Base-by-base conservation (phyloP, 192 early-diverging fungal genomes). In the Ambispora gerdemannii region DNA sequence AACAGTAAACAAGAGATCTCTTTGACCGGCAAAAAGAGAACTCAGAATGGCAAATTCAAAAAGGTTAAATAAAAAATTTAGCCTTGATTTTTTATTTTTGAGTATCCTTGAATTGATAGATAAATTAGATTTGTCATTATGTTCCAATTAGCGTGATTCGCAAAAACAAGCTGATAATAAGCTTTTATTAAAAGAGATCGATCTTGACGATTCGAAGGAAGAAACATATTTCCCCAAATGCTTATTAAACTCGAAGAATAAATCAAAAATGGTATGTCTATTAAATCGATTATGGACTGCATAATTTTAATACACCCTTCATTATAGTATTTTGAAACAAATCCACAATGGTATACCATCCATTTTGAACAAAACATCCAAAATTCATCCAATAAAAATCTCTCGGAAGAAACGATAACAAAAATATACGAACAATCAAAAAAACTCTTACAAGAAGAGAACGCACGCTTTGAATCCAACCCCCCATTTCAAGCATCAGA, bases 401-500 rank as follows among this genome's bases (percentile, higher is more conserved):
- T 43, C 7, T n/a, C 61, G 20, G 61, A 63, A 8, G 33, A 34
- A 36, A 11, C 10, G 3, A 63, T 63, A 38, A 24, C 61, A 4
- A n/a, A n/a, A 35, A 34, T 30, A 38, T 63, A 36, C 20, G 31
- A 63, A 4, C n/a, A 17, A 24, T 35, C 63, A 17, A 49, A 49
- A 19, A 10, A 38, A 49, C 75, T 95, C 19, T 81, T 90, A 72
- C 78, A 83, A 27, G 63, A 79, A 36, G 93, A 96, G 60, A 90
- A 88, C 74, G 69, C 80, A 25, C 64, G 74, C 31, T 84, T 84
- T 61, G 82, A 84, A 38, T 81, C 80, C 43, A 77, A 80, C 32
- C 78, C 79, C 50, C 81, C 80, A 30, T 77, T 89, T 38, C 32
- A 31, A 19, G 84, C 88, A 3, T 88, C 93, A 22, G 94, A 99